Percentiles rank a stretch among this genome's conserved stretches.
Conservation (phyloP, 352 stramenopile species). For the Globisporangium yorkense region DNA sequence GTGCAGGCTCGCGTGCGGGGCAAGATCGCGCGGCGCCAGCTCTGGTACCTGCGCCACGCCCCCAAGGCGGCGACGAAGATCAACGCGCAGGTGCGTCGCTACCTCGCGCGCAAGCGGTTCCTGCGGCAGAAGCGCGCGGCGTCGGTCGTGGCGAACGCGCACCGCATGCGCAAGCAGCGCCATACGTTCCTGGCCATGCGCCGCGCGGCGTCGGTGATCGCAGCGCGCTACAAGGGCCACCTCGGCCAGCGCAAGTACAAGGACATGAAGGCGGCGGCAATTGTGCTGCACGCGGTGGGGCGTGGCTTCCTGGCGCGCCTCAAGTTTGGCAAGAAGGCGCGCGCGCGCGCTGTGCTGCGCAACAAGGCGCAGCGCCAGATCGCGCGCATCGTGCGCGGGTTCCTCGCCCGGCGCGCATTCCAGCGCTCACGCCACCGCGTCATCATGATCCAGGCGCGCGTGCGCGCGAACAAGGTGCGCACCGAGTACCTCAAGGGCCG, state of each 20-base stretch:
- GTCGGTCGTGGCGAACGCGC: constrained; percentile 60
- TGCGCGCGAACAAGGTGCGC: constrained; percentile 81
- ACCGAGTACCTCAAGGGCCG: constrained; percentile 83
- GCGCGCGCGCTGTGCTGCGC: constrained; percentile 56
- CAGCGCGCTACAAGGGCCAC: constrained; percentile 74
- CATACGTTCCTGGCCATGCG: constrained; percentile 62
- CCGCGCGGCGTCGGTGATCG: constrained; percentile 56
- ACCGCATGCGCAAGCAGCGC: constrained; percentile 62
- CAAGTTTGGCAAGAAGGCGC: constrained; percentile 86
- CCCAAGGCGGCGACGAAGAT: constrained; percentile 77
- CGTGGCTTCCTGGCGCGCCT: constrained; percentile 74
- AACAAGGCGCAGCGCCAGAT: constrained; percentile 82
- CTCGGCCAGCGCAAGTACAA: constrained; percentile 48
- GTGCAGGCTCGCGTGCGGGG: constrained; percentile 71
- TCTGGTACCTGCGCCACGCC: constrained; percentile 66
- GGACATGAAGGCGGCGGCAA: constrained; percentile 65
- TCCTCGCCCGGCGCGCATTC: constrained; percentile 55
- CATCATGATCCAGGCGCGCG: constrained; percentile 84
- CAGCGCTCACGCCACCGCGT: constrained; percentile 48
- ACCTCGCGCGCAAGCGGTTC: constrained; percentile 61
- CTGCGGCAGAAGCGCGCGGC: constrained; percentile 62
- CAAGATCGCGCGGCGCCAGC: constrained; percentile 62
- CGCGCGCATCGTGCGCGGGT: constrained; percentile 61
- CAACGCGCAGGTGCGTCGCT: constrained; percentile 62
- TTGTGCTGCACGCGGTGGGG: constrained; percentile 70